A percentile compares a stretch with the other conserved stretches of the same genome.
Conservation (phyloP, 129 eudicot genomes). For the Kitagawia praeruptora region DNA sequence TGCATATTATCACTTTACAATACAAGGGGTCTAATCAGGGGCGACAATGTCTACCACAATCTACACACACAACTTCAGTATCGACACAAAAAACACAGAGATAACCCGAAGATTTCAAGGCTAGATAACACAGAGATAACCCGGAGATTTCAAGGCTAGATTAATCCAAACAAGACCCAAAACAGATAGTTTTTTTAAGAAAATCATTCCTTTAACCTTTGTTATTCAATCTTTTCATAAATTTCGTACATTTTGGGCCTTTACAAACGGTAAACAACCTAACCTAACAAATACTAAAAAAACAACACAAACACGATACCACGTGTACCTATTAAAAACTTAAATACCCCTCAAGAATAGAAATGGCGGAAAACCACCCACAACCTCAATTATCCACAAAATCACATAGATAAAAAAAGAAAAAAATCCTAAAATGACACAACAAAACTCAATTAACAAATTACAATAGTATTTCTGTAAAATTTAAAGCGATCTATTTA, state of each 20-base stretch:
- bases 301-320: background rate
- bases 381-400: background rate
- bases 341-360: background rate
- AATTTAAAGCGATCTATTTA: no score
- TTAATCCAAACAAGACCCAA: background rate
- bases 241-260: background rate
- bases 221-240: background rate
- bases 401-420: background rate
- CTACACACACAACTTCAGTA: background rate
- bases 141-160: no score
- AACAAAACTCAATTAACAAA: no score
- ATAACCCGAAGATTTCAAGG: no score
- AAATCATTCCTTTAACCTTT: background rate
- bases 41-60: background rate
- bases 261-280: background rate
- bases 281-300: no score
- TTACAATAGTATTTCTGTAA: no score
- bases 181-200: background rate
- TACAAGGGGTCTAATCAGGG: background rate
- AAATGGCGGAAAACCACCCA: background rate
- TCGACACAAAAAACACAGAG: background rate
- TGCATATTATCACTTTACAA: background rate
- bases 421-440: no score
- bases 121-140: background rate
- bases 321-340: background rate